phyloP scores from a whole-genome alignment of 164 flowering plant genomes.

The Liquidambar formosana region DNA sequence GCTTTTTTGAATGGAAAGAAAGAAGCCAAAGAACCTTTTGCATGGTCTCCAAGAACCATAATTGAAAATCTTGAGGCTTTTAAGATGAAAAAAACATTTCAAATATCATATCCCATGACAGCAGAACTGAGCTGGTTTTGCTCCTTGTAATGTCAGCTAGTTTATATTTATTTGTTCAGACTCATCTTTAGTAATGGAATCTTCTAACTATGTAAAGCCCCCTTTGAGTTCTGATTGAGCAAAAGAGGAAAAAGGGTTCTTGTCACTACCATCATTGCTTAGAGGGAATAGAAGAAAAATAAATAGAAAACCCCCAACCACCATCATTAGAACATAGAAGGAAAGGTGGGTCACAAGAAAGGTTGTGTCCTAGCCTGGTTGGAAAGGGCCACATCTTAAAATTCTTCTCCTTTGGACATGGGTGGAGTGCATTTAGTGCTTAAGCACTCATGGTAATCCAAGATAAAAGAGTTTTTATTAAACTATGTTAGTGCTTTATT shows the following conservation, averaged over 20 bases:
- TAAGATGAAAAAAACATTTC: conserved; percentile 24
- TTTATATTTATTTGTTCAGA: conserved; percentile 25
- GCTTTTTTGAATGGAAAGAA: conserved; percentile 31
- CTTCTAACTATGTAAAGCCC: conserved; percentile 32
- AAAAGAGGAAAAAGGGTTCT: conserved; percentile 23
- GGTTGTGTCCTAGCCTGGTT: conserved; percentile 41
- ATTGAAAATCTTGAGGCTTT: conserved; percentile 52
- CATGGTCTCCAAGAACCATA: conserved; percentile 67
- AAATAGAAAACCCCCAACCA: conserved; percentile 22
- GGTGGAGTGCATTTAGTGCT: neutral
- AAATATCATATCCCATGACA: conserved; percentile 37
- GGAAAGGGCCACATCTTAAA: conserved; percentile 31
- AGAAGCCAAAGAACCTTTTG: conserved; percentile 40
- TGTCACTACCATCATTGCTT: conserved; percentile 37
- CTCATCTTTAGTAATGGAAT: conserved; percentile 40
- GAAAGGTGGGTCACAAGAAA: conserved; percentile 40
- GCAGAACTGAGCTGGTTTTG: conserved; percentile 50
- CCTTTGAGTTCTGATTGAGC: conserved; percentile 26
- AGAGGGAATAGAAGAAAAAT: conserved; percentile 20
- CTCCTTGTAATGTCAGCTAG: conserved; percentile 39
- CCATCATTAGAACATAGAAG: conserved; percentile 39
- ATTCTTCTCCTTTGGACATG: conserved; percentile 32
- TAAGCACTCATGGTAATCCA: too few relatives aligned
- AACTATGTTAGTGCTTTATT: neutral
- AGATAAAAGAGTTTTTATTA: neutral